Evolutionary conservation across 768 basidiomycete genomes (phyloP).

Genomic region (Gloeostereum incarnatum): DNA sequence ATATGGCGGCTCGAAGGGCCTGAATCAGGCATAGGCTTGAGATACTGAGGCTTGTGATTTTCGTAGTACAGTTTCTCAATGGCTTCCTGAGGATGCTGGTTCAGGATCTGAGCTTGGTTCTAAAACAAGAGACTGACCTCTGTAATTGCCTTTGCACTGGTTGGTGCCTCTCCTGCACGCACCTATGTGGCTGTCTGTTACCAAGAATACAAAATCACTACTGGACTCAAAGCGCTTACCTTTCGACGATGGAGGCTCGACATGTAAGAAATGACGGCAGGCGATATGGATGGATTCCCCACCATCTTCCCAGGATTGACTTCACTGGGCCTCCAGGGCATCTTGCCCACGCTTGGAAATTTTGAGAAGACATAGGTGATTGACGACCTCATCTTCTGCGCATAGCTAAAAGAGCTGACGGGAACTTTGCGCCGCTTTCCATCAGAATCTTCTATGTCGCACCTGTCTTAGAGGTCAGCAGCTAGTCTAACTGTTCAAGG

Average conservation of each 20-base stretch:
- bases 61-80: slow-evolving; percentile 6
- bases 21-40: background rate
- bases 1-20: slow-evolving; percentile 4
- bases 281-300: slow-evolving; percentile 13
- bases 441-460: slow-evolving; percentile 8
- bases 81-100: slow-evolving; percentile 4
- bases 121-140: slow-evolving; percentile 7
- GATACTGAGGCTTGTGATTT: slow-evolving; percentile 4
- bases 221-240: slow-evolving; percentile 7
- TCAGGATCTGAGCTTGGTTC: background rate
- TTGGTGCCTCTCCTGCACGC: slow-evolving; percentile 7
- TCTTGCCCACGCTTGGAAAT: slow-evolving; percentile 4
- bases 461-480: slow-evolving; percentile 3
- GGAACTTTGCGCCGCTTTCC: slow-evolving; percentile 4
- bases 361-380: slow-evolving; percentile 10
- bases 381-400: slow-evolving; percentile 10
- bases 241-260: slow-evolving; percentile 10
- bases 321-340: slow-evolving; percentile 10
- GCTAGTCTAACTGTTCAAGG: background rate
- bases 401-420: slow-evolving; percentile 5
- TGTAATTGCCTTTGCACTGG: slow-evolving; percentile 12
- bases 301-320: background rate
- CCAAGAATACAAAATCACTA: background rate
- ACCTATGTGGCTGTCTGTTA: slow-evolving; percentile 3
- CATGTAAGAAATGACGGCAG: slow-evolving; percentile 12